Conservation (phyloP, 164 flowering plant genomes). For the Warburgia ugandensis region DNA sequence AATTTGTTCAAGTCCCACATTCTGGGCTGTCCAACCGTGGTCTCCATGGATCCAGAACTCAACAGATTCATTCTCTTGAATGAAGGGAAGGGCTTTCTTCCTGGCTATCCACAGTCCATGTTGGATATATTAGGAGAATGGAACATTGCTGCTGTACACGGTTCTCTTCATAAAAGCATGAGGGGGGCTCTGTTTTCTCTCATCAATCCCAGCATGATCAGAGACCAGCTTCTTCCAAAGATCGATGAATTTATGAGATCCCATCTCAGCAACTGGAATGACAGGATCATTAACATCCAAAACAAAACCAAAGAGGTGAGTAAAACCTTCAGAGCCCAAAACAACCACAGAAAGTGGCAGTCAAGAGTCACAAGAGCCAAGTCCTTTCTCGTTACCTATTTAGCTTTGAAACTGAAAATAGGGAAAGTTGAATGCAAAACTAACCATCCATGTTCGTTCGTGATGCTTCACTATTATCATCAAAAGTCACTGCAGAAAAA, state of each 20-base stretch:
- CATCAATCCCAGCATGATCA: conserved; percentile 64
- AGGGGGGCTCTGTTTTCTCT: conserved; percentile 78
- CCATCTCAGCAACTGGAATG: conserved; percentile 61
- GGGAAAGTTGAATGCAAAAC: too few species aligned
- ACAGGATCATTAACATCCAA: conserved; percentile 61
- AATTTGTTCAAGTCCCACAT: conserved; percentile 84
- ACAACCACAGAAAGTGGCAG: too few species aligned
- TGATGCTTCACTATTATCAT: too few species aligned
- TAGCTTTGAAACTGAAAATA: too few species aligned
- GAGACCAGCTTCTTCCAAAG: conserved; percentile 59
- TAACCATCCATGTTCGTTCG: too few species aligned
- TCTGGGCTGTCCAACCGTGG: conserved; percentile 79
- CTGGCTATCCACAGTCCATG: conserved; percentile 97
- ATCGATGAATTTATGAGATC: conserved; percentile 81
- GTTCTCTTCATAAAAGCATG: conserved; percentile 70
- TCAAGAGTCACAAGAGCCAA: too few species aligned
- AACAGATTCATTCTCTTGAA: conserved; percentile 81
- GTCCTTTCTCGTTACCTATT: too few species aligned
- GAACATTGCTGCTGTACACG: conserved; percentile 91
- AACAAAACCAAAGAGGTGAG: conserved; percentile 83
- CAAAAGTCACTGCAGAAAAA: too few species aligned
- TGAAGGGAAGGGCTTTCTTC: conserved; percentile 83
- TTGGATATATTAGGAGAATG: conserved; percentile 71
- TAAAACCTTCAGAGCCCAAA: not conserved
- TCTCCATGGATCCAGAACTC: conserved; percentile 96